Base-by-base conservation (phyloP, 768 basidiomycete species). In the Mycena polygramma region DNA sequence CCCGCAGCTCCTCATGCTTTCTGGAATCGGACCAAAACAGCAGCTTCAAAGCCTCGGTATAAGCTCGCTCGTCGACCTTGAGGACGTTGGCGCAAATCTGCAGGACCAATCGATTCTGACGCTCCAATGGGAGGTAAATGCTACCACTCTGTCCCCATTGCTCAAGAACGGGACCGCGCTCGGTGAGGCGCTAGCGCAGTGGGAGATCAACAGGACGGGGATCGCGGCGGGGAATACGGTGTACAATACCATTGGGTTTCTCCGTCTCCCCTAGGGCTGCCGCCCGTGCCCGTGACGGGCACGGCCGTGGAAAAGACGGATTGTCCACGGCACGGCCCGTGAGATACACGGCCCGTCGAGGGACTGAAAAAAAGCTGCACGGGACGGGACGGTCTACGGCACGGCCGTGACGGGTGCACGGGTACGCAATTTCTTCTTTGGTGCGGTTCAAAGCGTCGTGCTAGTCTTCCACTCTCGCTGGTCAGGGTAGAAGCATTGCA, bases 41-140 rank as follows among this genome's bases (percentile, higher is more conserved):
- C 48, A 77, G 8, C 78, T 85, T 19, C 57, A 57, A 0, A 48
- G 66, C 1, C 74, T 82, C 39, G 76, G 76, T 22, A 80, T 87
- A 71, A 37, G 68, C 11, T 60, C 73, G 45, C 68, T 76, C 48
- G 64, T 83, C 39, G 81, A 86, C 59, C 75, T 84, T 0, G 82
- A 83, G 0, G 81, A 77, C 35, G 85, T 87, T 52, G 86, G 86
- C 10, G 73, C 77, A 55, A 83, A 85, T 71, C 74, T 86, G 17
- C 82, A 84, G 60, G 83, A 85, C 41, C 72, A 73, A 26, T 7
- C 55, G 0, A 75, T 78, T 57, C 10, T 72, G 24, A 36, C 46
- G 2, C n/a, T 68, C 30, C 71, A 72, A 24, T 72, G 58, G 57
- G 19, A 52, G 30, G 63, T 62, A 15, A 66, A 65, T 30, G 53